phyloP scores from a whole-genome alignment of 176 grass and related monocot genomes.

The Triticum timopheevii region DNA sequence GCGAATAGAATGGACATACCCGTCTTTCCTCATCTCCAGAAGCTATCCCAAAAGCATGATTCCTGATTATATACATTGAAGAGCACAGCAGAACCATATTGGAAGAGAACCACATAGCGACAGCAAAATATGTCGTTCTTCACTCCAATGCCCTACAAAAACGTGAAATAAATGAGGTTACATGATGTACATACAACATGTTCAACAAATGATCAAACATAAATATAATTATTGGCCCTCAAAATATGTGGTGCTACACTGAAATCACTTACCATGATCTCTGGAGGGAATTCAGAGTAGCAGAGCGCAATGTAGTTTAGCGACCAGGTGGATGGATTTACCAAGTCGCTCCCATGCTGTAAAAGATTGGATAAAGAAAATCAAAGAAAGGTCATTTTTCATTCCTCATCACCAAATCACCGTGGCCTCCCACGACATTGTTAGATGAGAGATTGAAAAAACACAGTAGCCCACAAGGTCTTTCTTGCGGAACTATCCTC shows the following conservation, averaged over 20 bases:
- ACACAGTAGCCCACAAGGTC: no score
- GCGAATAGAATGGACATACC: no score
- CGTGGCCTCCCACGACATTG: no score
- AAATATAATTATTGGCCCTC: background rate
- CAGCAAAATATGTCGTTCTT: conserved; percentile 54
- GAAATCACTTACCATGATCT: conserved; percentile 58
- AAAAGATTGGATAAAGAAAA: background rate
- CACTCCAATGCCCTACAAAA: conserved; percentile 58
- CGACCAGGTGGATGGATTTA: conserved; percentile 66
- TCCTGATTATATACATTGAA: conserved; percentile 89
- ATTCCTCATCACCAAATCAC: no score
- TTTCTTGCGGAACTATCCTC: no score
- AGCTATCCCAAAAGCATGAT: conserved; percentile 80
- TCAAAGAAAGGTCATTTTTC: background rate
- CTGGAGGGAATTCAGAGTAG: conserved; percentile 64
- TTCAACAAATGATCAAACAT: background rate
- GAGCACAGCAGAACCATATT: conserved; percentile 81
- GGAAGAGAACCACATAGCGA: conserved; percentile 74
- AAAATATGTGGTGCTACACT: background rate
- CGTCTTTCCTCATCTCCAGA: no score
- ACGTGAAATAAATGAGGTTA: background rate
- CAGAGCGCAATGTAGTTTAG: conserved; percentile 68
- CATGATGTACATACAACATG: background rate
- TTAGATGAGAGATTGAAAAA: no score
- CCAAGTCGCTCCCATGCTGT: conserved; percentile 55